Evolutionary conservation across 129 eudicot species (phyloP), one percentile per base, ranked within the genome.

Genomic region (Deinandra increscens): DNA sequence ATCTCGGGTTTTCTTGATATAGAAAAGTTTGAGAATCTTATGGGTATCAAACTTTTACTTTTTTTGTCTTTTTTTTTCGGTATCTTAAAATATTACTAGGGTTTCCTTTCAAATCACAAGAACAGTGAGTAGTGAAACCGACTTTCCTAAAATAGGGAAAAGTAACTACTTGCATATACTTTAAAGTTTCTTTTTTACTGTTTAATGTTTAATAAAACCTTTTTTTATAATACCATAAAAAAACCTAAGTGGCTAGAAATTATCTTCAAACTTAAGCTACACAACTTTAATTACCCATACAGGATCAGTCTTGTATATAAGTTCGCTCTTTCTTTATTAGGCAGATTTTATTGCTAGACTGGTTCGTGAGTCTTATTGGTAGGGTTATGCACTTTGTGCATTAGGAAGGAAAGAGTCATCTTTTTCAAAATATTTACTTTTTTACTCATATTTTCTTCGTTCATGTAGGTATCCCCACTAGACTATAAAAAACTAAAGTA

Each of bases 141-240:
- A 50, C 63, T 34, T 44, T 68, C 69, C 44, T 36, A 60, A 59
- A 68, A 61, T 36, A 75, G 63, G 80, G 63, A 22, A 68, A 75
- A 23, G 74, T 55, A 22, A 44, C 64, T 33, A 26, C 31, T 26
- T 65, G 13, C 4, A 14, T 5, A 38, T 50, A 37, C 62, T 64
- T 75, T 56, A 26, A 26, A 3, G 31, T 26, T 26, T 26, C 3
- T 26, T 26, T n/a, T n/a, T n/a, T n/a, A n/a, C n/a, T n/a, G n/a
- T n/a, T n/a, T n/a, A n/a, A n/a, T n/a, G n/a, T n/a, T n/a, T n/a
- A n/a, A n/a, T n/a, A n/a, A 26, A 26, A 3, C 31, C 31, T 26
- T 26, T 26, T 26, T 1, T 26, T 1, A 26, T 1, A 26, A 26
- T 26, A 26, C 1, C 1, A 26, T 1, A 26, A 1, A 26, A 26